A percentile compares a stretch with the other conserved stretches of the same genome.
phyloP scores from a whole-genome alignment of 495 filamentous ascomycete species.

The Rostrohypoxylon terebratum region DNA sequence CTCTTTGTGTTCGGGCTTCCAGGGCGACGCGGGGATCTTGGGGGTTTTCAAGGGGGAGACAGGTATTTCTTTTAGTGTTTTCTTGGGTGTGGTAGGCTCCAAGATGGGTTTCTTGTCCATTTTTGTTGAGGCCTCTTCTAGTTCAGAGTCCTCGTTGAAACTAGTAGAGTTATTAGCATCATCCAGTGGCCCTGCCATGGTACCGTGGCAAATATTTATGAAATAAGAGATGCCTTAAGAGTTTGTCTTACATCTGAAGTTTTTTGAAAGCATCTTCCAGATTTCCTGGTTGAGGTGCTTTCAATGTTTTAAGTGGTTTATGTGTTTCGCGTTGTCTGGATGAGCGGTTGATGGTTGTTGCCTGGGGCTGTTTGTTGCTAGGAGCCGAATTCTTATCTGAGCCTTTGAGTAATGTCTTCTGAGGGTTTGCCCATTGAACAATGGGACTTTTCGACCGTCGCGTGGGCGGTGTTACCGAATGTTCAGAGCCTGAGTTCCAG shows the following conservation, averaged over 20 bases:
- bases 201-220: neutral
- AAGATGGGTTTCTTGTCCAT: conserved; percentile 34
- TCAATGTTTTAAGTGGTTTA: conserved; percentile 17
- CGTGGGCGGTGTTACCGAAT: conserved; percentile 22
- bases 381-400: conserved; percentile 29
- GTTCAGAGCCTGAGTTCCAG: conserved; percentile 43
- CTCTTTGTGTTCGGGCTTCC: conserved; percentile 76
- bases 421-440: conserved; percentile 31
- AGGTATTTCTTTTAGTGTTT: conserved; percentile 46
- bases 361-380: conserved; percentile 21
- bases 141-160: conserved; percentile 43
- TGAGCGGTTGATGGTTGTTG: conserved; percentile 19
- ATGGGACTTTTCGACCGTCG: conserved; percentile 36
- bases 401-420: conserved; percentile 33
- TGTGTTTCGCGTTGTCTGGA: conserved; percentile 17
- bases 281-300: conserved; percentile 27
- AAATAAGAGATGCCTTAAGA: neutral
- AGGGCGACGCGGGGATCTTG: conserved; percentile 55
- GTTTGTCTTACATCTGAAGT: conserved; percentile 45
- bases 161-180: conserved; percentile 35
- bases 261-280: conserved; percentile 48
- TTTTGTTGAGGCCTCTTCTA: conserved; percentile 25
- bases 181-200: neutral
- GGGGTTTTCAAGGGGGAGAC: conserved; percentile 55
- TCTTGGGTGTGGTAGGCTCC: conserved; percentile 49